Base-by-base conservation (phyloP, 495 filamentous ascomycete species). In the Lentithecium fluviatile region DNA sequence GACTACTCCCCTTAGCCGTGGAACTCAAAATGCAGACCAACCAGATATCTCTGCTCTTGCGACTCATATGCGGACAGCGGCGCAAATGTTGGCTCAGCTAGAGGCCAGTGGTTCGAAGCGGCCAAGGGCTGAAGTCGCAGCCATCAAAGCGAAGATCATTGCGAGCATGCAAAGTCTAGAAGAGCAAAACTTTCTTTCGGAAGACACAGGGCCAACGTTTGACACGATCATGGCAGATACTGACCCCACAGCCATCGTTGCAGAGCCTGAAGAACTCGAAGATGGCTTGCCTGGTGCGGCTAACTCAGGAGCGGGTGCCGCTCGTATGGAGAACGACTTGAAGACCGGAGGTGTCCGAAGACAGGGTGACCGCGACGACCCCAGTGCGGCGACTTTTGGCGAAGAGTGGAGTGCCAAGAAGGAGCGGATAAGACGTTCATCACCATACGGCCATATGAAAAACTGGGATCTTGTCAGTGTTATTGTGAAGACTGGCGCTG, bases 101-200 rank as follows among this genome's bases (percentile, higher is more conserved):
- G 87, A 90, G 52, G 80, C 85, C 0, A 89, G 85, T 23, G 82
- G 83, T 62, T 82, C 84, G 2, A 90, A 89, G 66, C 74, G 88
- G 29, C 87, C 87, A 15, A 83, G 79, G 62, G 78, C 82, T 38
- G 88, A 90, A 69, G 87, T 90, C 8, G 87, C 84, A 8, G 86
- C 85, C 23, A 90, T 90, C 70, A 77, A 86, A 60, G 82, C 85
- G 12, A 85, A 85, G 73, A 90, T 90, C 63, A 90, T 90, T 62
- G 88, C 88, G 2, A 89, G 87, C 71, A 90, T 90, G 87, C 87
- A 90, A 64, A 87, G 75, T 66, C 78, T 90, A n/a, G 87, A 90
- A 67, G 87, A 90, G 69, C 85, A 90, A 68, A 88, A 81, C 69
- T 90, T 90, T 63, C 79, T 86, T 42, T 81, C 86, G 52, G 83